Evolutionary conservation across 495 filamentous ascomycete species (phyloP).

Genomic region (Terfezia boudieri): DNA sequence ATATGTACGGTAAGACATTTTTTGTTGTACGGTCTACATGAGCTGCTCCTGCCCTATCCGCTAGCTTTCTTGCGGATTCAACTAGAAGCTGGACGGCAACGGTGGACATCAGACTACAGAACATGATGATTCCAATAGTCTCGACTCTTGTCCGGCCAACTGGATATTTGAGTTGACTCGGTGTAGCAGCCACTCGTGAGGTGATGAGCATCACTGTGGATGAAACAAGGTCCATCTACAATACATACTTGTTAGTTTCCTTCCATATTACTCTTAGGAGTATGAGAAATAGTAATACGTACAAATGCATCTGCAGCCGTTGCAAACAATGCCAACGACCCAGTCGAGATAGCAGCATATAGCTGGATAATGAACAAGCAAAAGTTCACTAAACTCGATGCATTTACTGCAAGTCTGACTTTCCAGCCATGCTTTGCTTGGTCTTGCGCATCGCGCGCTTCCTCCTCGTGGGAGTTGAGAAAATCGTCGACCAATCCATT

Average conservation of each 20-base stretch:
- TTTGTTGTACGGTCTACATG: slow-evolving; percentile 16
- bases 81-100: slow-evolving; percentile 84
- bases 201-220: slow-evolving; percentile 75
- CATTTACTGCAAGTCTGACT: slow-evolving; percentile 72
- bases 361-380: slow-evolving; percentile 57
- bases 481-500: slow-evolving; percentile 84
- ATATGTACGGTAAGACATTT: background rate
- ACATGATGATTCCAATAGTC: slow-evolving; percentile 87
- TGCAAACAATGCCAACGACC: slow-evolving; percentile 83
- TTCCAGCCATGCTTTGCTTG: slow-evolving; percentile 56
- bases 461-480: slow-evolving; percentile 83
- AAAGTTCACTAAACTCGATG: slow-evolving; percentile 72
- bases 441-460: slow-evolving; percentile 55
- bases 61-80: slow-evolving; percentile 52
- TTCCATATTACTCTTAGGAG: background rate
- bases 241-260: background rate
- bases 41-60: slow-evolving; percentile 8
- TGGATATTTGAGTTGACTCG: slow-evolving; percentile 77
- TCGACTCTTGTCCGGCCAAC: slow-evolving; percentile 88
- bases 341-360: slow-evolving; percentile 68
- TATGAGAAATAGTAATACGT: background rate
- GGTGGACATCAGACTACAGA: slow-evolving; percentile 88
- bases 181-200: slow-evolving; percentile 67
- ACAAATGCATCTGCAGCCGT: slow-evolving; percentile 19
- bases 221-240: slow-evolving; percentile 62